These are phyloP conservation scores for Colletotrichum plurivorum DNA, from an alignment of 2,329 filamentous ascomycete genomes.

Conservation along the genomic window DNA sequence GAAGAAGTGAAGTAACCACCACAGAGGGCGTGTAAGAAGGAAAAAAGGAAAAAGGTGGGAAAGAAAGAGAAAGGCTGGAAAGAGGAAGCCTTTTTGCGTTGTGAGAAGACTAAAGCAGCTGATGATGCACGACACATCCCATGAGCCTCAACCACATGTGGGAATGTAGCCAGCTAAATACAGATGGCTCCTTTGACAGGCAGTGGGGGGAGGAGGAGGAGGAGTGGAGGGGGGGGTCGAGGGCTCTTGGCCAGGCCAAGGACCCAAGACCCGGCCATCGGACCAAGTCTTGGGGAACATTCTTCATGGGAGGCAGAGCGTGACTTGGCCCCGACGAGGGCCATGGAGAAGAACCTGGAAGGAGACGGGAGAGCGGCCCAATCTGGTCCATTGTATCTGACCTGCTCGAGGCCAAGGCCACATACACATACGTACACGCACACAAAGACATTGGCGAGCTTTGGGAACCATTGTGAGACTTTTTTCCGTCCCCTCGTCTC, in stretches of 20 bases:
- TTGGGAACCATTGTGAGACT: slow-evolving; percentile 35
- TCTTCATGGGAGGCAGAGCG: slow-evolving; percentile 10
- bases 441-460: slow-evolving; percentile 30
- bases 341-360: not conserved
- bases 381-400: slow-evolving; percentile 27
- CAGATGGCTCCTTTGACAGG: slow-evolving; percentile 1
- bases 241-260: not conserved
- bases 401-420: slow-evolving; percentile 11
- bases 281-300: slow-evolving; percentile 32
- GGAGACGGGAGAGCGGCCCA: not conserved
- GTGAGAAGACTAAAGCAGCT: slow-evolving; percentile 15
- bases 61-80: slow-evolving; percentile 14
- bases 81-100: slow-evolving; percentile 14
- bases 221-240: not conserved
- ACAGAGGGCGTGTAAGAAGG: slow-evolving; percentile 24
- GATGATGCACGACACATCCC: slow-evolving; percentile 2
- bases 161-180: slow-evolving; percentile 41
- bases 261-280: slow-evolving; percentile 14
- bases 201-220: not conserved
- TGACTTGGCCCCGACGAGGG: slow-evolving; percentile 12
- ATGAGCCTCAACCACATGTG: slow-evolving; percentile 34
- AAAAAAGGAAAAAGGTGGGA: no score
- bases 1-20: slow-evolving; percentile 25
- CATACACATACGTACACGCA: slow-evolving; percentile 14
- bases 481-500: slow-evolving; percentile 8